Base-by-base conservation (phyloP, 257 asterid genomes). In the Pogostemon cablin region DNA sequence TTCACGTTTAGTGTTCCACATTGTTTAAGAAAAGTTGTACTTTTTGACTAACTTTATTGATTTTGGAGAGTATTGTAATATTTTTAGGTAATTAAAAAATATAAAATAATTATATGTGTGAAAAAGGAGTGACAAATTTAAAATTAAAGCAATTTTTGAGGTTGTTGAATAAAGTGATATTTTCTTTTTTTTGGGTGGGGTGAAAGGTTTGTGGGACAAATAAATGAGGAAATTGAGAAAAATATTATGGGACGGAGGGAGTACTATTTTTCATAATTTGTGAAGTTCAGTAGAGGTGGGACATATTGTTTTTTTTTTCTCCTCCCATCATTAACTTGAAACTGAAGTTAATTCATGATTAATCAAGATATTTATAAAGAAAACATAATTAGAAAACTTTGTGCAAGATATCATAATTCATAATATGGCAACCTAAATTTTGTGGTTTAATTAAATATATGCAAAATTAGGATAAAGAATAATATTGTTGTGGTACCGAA, bases 331-430 rank as follows among this genome's bases (percentile, higher is more conserved):
- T 79, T 79, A 75, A 72, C 83, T 79, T 79, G 52, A 79, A 71
- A 49, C 63, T 67, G 75, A 75, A 79, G 80, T 75, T 79, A 39
- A 62, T 75, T 75, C 38, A 79, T 79, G 72, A 71, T 79, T 79
- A 74, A 75, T 79, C 75, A 74, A 75, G 41, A 52, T 12, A 59
- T 50, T 75, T 71, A 17, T 75, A 20, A 79, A 61, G 77, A 46
- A 71, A 79, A 59, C 75, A 79, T 75, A 59, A 79, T 75, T 71
- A 34, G 54, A 8, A 15, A 62, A 44, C 68, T 61, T 71, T 66
- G 69, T 75, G 54, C 60, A 69, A 69, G 54, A 35, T 69, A 43
- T 69, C 69, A 78, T 78, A 53, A 72, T 72, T 50, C 39, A 77
- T 70, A 53, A 68, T 68, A 41, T 39, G 37, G 35, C 65, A 68